Evolutionary conservation across 2,329 filamentous ascomycete genomes (phyloP), one percentile per base, ranked within the genome.

Genomic region (Penicillium vulpinum): DNA sequence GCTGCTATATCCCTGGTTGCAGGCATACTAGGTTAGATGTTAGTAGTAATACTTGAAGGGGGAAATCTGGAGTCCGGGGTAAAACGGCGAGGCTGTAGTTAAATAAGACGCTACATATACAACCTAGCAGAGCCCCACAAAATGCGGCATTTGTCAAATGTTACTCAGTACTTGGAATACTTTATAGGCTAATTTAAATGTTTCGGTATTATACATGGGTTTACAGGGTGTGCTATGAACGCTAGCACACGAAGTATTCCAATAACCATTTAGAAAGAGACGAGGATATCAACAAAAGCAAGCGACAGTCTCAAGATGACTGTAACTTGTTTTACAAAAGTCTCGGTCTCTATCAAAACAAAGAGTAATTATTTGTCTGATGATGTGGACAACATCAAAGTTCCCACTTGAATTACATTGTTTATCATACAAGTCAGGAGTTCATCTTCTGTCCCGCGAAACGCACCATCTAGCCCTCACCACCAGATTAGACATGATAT

Each of bases 401-500:
- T 5, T 15, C 10, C 38, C 21, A 24, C 18, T 45, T 11, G 21
- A 15, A 52, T 31, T 44, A 31, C 7, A 18, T 44, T 31, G 18
- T 26, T 24, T 36, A 4, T 33, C 15, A 36, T 28, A 29, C 16
- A 33, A 16, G 31, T 15, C 22, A n/a, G 40, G n/a, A 44, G 4
- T 21, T 45, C 15, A 22, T 15, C 24, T 48, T 36, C 18, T 45
- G 11, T 52, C 26, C 26, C 22, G 15, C 52, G 41, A 39, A 54
- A 53, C 39, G 54, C 56, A 58, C 36, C 41, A 47, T 53, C 55
- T 47, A 56, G 26, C 48, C 51, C 59, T 45, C 58, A 62, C 56
- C 50, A 16, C 38, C 47, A 58, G 59, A 59, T 62, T 58, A 58
- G 53, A 54, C 35, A 50, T 48, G 45, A 21, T 35, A 60, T 48